A percentile compares a stretch with the other conserved stretches of the same genome.
Evolutionary conservation across 305 asterid genomes (phyloP).

Genomic region (Caryopteris hybrid): DNA sequence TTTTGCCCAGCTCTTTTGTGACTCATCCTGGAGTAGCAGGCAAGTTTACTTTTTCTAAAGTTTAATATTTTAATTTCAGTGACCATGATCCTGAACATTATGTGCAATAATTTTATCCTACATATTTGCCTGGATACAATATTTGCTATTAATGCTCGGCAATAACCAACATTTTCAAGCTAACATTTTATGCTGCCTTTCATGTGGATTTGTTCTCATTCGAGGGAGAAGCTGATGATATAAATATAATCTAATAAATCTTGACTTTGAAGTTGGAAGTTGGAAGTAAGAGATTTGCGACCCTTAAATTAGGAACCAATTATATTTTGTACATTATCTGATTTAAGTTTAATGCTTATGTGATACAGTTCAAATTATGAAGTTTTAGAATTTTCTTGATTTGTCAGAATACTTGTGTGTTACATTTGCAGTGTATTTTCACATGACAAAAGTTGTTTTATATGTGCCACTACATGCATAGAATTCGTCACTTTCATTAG

Average conservation of each 20-base stretch:
- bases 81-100: background rate
- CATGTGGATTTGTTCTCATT: background rate
- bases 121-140: background rate
- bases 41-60: slow-evolving; percentile 24
- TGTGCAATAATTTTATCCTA: background rate
- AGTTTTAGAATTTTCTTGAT: background rate
- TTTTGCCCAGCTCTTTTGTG: slow-evolving; percentile 86
- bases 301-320: background rate
- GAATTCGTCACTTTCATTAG: background rate
- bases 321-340: background rate
- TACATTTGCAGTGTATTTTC: background rate
- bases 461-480: background rate
- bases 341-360: background rate
- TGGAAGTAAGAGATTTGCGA: too few relatives aligned
- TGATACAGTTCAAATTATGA: background rate
- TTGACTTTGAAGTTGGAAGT: background rate
- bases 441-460: background rate
- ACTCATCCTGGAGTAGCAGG: slow-evolving; percentile 75
- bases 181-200: background rate
- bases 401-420: background rate
- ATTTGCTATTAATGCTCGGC: background rate
- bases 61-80: background rate
- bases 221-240: background rate
- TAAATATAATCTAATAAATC: background rate
- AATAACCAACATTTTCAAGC: background rate